Evolutionary conservation across 768 basidiomycete genomes (phyloP).

Genomic region (Chalciporus chontae): DNA sequence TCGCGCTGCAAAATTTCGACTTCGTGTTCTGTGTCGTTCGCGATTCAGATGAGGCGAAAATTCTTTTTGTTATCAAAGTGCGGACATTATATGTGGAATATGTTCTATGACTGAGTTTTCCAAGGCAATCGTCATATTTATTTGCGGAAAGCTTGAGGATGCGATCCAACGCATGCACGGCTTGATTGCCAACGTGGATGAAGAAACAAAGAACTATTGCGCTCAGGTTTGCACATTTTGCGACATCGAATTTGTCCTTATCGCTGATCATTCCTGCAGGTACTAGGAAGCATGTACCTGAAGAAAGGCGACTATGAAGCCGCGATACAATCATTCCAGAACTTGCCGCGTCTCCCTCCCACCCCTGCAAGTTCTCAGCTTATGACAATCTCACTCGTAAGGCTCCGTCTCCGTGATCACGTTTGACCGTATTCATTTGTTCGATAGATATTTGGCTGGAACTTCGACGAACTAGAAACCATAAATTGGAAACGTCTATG

Average conservation of each 20-base stretch:
- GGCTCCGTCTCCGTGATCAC: no score
- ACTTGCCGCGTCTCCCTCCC: background rate
- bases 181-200: background rate
- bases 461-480: no score
- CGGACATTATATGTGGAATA: no score
- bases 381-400: background rate
- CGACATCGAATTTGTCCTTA: no score
- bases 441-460: no score
- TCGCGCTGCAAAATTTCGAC: background rate
- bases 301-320: background rate
- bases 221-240: background rate
- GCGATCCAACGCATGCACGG: conserved; percentile 1
- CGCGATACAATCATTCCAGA: background rate
- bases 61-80: conserved; percentile 2
- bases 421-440: no score
- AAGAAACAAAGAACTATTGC: background rate
- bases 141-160: background rate
- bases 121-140: background rate
- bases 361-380: background rate
- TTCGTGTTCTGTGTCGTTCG: background rate
- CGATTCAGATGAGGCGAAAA: background rate
- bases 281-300: conserved; percentile 1
- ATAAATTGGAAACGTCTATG: no score
- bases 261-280: background rate
- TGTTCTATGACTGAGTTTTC: no score